Evolutionary conservation across 1,284 basidiomycete species (phyloP).

Genomic region (Singerocomus inundabilis): DNA sequence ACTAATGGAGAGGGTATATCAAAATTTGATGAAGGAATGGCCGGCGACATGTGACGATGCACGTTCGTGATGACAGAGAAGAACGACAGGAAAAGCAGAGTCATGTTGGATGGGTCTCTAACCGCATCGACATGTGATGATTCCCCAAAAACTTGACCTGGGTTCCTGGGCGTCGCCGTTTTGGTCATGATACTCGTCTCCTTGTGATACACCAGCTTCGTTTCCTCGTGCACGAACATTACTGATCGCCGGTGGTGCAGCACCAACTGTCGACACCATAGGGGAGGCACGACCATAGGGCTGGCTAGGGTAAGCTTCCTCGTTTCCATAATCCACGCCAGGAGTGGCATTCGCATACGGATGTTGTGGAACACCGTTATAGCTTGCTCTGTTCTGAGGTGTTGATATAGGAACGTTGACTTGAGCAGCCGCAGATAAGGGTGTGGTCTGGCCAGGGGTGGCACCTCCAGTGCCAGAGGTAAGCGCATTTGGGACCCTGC

Average conservation of each 20-base stretch:
- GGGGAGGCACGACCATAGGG: slow-evolving; percentile 70
- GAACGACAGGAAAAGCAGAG: slow-evolving; percentile 20
- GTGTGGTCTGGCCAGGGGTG: slow-evolving; percentile 54
- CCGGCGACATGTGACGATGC: slow-evolving; percentile 24
- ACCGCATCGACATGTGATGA: slow-evolving; percentile 76
- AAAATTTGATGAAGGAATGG: slow-evolving; percentile 30
- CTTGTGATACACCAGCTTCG: slow-evolving; percentile 61
- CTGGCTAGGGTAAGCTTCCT: slow-evolving; percentile 50
- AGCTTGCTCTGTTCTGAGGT: slow-evolving; percentile 46
- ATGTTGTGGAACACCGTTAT: slow-evolving; percentile 48
- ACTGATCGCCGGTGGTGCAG: slow-evolving; percentile 68
- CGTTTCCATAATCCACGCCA: slow-evolving; percentile 54
- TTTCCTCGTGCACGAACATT: slow-evolving; percentile 66
- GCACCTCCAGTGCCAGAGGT: slow-evolving; percentile 47
- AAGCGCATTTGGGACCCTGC: slow-evolving; percentile 55
- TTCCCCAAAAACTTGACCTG: slow-evolving; percentile 58
- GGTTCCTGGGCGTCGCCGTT: slow-evolving; percentile 53
- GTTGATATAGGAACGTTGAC: slow-evolving; percentile 65
- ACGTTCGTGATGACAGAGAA: slow-evolving; percentile 24
- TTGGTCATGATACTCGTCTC: slow-evolving; percentile 57
- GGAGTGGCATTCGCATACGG: slow-evolving; percentile 60
- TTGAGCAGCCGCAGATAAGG: slow-evolving; percentile 70
- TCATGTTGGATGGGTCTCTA: slow-evolving; percentile 27
- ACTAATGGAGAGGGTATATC: slow-evolving; percentile 36
- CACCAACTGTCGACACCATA: slow-evolving; percentile 66